Base-by-base conservation (phyloP, 1,284 basidiomycete species). In the Puccinia coronata region DNA sequence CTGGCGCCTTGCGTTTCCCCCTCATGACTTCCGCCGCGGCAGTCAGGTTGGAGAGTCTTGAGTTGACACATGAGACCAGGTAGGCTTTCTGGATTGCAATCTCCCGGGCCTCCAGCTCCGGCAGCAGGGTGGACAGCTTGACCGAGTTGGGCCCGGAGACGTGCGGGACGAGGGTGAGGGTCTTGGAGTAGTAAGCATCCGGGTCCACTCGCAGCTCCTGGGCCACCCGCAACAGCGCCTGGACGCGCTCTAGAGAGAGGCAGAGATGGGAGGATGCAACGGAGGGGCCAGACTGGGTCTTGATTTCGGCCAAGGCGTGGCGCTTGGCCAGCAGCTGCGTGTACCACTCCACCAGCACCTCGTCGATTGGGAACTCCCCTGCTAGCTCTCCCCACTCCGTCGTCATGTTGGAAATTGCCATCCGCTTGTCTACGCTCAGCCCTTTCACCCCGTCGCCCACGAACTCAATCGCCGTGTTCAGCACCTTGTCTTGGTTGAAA, bases 391-490 rank as follows among this genome's bases (percentile, higher is more conserved):
- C 96, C 96, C 96, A 99, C 86, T 99, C 96, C 23, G 97, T 99
- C 3, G 96, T 98, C 96, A 99, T 99, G 87, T 97, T 97, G 47
- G 95, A 89, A 83, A 99, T 98, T 0, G 96, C 96, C 75, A 99
- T 89, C 49, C 96, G 90, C 85, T 99, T 95, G 85, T 99, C 96
- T 63, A 99, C 90, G 0, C 91, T 88, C 61, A 99, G 88, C 47
- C 91, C 89, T 34, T 89, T 85, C n/a, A 98, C 89, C 28, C 96
- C 97, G 49, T 93, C 91, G n/a, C 96, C 96, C 1, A 92, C 92
- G 87, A 99, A 99, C 86, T 99, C 97, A 86, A 99, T 93, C 1
- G 96, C 96, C n/a, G 93, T 92, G 85, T 99, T 99, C 67, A 99
- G 89, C 2, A 99, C 97, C 86, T 99, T 94, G 86, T 99, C 97